Evolutionary conservation across 2,329 filamentous ascomycete genomes (phyloP), one percentile per base, ranked within the genome.

Genomic region (Penicillium decumbens): DNA sequence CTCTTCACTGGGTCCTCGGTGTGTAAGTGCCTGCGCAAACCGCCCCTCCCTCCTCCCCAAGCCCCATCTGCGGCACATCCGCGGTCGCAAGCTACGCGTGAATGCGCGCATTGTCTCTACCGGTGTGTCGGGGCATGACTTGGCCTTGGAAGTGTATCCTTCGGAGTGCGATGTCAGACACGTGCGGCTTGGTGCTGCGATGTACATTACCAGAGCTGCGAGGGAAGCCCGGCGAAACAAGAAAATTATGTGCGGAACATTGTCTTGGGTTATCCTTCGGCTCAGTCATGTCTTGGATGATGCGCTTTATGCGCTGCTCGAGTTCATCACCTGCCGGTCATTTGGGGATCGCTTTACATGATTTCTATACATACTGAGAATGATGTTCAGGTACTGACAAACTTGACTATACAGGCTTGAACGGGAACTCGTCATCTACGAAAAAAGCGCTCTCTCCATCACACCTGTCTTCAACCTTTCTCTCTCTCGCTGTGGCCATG

Each of bases 401-500:
- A 45, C 18, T 7, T 47, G n/a, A 35, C 28, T 41, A 24, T 10
- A 15, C 37, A 46, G 44, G 37, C 44, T 46, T n/a, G 7, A 29
- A 42, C 45, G 24, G 33, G 33, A 40, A 35, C 29, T n/a, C 20
- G 18, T 32, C 20, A 7, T 32, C 25, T 33, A 25, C 24, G n/a
- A 28, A 25, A 12, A 41, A 4, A 10, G 7, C n/a, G 9, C 29
- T 23, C 41, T 1, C 15, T 38, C 33, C 10, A 4, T 8, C 10
- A 15, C 29, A 25, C 6, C 12, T 24, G 28, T 18, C 13, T 15
- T 3, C 32, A 20, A 37, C 28, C 23, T 18, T 18, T 30, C 35
- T 38, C 41, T 27, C 46, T 25, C 33, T 27, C 43, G 53, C 47
- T 33, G 55, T 60, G 58, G 53, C 62, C 47, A 89, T 95, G 86